phyloP scores from a whole-genome alignment of 2,329 filamentous ascomycete genomes.

The Aureobasidium sp. region DNA sequence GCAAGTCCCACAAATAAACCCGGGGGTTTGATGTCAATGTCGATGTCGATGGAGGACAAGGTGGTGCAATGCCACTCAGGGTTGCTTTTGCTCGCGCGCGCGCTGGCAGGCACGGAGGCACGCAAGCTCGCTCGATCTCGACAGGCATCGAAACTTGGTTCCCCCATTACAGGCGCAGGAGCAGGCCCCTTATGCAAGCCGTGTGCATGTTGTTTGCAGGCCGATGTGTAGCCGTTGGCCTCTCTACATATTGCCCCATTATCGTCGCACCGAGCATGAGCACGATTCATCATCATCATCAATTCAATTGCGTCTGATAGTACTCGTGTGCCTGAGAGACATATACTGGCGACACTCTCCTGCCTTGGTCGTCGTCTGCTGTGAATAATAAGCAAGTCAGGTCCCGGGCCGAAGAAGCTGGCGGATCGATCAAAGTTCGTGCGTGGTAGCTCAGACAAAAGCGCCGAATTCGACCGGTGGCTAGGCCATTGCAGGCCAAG shows the following conservation, averaged over 20 bases:
- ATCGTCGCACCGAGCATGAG: neutral
- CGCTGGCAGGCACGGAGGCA: neutral
- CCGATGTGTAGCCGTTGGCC: slow-evolving; percentile 1
- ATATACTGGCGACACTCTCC: neutral
- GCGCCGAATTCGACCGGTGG: neutral
- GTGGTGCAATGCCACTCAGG: neutral
- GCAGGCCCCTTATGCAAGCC: slow-evolving; percentile 7
- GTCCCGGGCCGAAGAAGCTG: neutral
- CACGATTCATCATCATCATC: neutral
- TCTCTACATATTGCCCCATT: neutral
- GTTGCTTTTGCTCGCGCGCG: neutral
- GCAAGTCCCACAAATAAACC: neutral
- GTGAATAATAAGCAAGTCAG: neutral
- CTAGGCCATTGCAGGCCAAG: neutral
- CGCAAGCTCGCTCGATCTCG: neutral
- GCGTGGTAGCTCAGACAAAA: neutral
- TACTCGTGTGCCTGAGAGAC: neutral
- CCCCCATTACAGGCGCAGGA: neutral
- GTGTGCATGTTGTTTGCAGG: neutral
- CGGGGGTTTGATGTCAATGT: neutral
- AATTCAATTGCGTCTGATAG: neutral
- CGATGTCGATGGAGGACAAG: neutral
- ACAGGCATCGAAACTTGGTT: neutral
- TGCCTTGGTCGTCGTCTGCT: neutral
- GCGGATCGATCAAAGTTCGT: neutral